Conservation (phyloP, 768 basidiomycete species). For the Sarcomyxa edulis region DNA sequence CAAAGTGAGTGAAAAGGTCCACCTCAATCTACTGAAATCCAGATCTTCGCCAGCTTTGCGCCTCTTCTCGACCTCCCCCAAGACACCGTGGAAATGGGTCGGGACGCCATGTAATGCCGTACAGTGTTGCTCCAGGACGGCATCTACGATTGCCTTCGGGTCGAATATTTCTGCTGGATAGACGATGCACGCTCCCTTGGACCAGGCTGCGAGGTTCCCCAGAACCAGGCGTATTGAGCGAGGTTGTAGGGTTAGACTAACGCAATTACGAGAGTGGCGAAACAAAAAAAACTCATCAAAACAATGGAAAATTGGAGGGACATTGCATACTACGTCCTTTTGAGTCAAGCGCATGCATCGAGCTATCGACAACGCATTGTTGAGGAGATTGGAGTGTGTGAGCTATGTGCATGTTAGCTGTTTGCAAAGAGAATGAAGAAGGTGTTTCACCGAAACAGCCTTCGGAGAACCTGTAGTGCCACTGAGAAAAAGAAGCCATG, state of each 20-base stretch:
- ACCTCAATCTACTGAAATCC: constrained; percentile 55
- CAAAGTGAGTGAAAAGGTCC: constrained; percentile 8
- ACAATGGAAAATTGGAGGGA: constrained; percentile 82
- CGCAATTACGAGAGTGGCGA: neutral
- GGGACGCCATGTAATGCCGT: constrained; percentile 83
- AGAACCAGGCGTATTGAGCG: constrained; percentile 59
- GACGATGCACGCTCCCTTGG: constrained; percentile 66
- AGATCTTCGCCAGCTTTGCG: constrained; percentile 36
- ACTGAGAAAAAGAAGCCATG: constrained; percentile 26
- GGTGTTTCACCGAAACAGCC: constrained; percentile 64
- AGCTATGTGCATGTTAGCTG: constrained; percentile 34
- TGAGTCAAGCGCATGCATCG: constrained; percentile 65
- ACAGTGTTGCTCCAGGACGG: constrained; percentile 62
- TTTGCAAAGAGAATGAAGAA: neutral
- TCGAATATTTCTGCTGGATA: constrained; percentile 67
- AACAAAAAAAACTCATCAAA: constrained; percentile 64
- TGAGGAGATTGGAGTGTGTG: constrained; percentile 75
- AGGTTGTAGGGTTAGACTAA: constrained; percentile 12
- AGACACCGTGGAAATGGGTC: constrained; percentile 76
- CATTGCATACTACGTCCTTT: constrained; percentile 70
- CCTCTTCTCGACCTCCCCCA: constrained; percentile 60
- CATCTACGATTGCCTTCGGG: constrained; percentile 62
- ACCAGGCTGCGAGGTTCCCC: constrained; percentile 77
- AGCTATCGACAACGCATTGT: constrained; percentile 69
- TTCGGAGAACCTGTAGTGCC: constrained; percentile 81